Evolutionary conservation across 108 stramenopile genomes (phyloP).

Genomic region (Mayamaea pseudoterrestris): DNA sequence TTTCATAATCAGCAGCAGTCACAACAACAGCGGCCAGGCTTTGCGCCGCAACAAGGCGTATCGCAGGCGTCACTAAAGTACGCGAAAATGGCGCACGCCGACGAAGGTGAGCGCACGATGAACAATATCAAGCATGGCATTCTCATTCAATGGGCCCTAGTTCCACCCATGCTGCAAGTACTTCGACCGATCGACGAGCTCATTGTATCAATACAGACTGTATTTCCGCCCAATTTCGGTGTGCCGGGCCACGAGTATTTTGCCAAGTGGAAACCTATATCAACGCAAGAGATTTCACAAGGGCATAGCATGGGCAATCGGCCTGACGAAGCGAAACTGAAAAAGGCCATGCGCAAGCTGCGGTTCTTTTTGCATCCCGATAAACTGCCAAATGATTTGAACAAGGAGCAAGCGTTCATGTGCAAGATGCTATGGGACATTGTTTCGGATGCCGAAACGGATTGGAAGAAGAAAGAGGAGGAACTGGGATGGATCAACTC

Average conservation of each 20-base stretch:
- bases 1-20: conserved; percentile 11
- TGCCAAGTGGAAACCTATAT: conserved; percentile 58
- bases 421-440: conserved; percentile 81
- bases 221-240: conserved; percentile 67
- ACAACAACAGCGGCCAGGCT: conserved; percentile 1
- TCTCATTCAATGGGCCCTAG: conserved; percentile 71
- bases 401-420: conserved; percentile 50
- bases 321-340: conserved; percentile 57
- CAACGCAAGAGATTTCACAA: conserved; percentile 17
- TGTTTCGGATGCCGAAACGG: conserved; percentile 67
- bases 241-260: conserved; percentile 72
- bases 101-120: conserved; percentile 30
- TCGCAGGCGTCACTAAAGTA: conserved; percentile 36
- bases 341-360: conserved; percentile 67
- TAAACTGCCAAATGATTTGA: conserved; percentile 65
- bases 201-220: conserved; percentile 54
- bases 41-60: conserved; percentile 12
- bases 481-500: conserved; percentile 8
- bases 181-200: conserved; percentile 58
- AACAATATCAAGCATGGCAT: conserved; percentile 54
- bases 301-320: conserved; percentile 26
- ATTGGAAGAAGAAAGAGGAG: conserved; percentile 59
- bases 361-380: conserved; percentile 80
- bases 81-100: conserved; percentile 55
- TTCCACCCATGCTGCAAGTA: conserved; percentile 58